These are phyloP conservation scores for Penicillium sp. DNA, from an alignment of 2,329 filamentous ascomycete species.

Conservation along the genomic window DNA sequence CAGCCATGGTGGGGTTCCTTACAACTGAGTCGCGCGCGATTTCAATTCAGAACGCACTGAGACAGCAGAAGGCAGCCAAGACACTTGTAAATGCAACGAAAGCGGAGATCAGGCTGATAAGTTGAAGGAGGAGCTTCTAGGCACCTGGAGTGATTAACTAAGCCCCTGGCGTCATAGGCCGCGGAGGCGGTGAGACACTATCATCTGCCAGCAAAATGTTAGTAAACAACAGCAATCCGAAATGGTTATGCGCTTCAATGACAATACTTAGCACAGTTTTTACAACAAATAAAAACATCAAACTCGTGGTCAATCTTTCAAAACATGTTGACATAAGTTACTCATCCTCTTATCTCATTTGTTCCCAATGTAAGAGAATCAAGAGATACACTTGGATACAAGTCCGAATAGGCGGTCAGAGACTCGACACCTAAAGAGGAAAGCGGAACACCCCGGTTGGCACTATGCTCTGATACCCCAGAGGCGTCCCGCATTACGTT, in stretches of 20 bases:
- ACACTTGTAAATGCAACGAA: constrained; percentile 2
- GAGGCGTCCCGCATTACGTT: constrained; percentile 20
- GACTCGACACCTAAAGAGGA: too few relatives aligned
- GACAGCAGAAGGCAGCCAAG: constrained; percentile 26
- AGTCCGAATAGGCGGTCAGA: too few relatives aligned
- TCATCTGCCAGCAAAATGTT: constrained; percentile 5
- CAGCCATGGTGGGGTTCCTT: constrained; percentile 71
- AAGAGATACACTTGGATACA: too few relatives aligned
- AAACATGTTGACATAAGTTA: too few relatives aligned
- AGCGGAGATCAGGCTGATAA: constrained; percentile 14
- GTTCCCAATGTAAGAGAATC: too few relatives aligned
- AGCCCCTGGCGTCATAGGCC: constrained; percentile 38
- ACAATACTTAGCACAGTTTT: too few relatives aligned
- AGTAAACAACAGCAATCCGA: too few relatives aligned
- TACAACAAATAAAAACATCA: too few relatives aligned
- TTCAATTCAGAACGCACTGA: constrained; percentile 30
- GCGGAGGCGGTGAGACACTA: constrained; percentile 33
- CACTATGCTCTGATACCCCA: constrained; percentile 14
- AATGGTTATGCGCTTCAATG: too few relatives aligned
- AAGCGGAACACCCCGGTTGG: too few relatives aligned
- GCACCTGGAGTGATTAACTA: constrained; percentile 28
- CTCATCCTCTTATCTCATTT: too few relatives aligned
- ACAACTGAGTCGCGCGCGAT: constrained; percentile 2
- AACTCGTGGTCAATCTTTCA: too few relatives aligned
- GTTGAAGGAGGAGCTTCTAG: constrained; percentile 20